Conservation (phyloP, 257 asterid genomes). For the Plantago ovata region DNA sequence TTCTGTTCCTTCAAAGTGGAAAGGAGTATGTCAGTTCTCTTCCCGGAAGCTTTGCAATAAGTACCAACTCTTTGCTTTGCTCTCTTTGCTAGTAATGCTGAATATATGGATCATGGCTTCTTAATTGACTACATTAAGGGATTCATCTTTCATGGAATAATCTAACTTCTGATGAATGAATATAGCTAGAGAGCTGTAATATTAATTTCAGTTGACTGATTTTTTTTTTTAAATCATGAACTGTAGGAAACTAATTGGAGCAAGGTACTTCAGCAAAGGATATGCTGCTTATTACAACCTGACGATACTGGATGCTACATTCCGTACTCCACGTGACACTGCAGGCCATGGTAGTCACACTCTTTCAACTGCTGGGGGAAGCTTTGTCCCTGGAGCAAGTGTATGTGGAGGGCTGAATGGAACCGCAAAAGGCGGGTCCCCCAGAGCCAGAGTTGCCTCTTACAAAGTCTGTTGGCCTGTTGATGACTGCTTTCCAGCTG, state of each 20-base stretch:
- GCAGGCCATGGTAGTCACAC: slow-evolving; percentile 82
- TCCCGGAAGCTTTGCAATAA: slow-evolving; percentile 45
- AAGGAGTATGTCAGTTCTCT: slow-evolving; percentile 51
- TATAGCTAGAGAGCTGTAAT: no score
- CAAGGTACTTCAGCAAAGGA: slow-evolving; percentile 61
- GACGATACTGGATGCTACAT: background rate
- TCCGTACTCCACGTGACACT: slow-evolving; percentile 32
- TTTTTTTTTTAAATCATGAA: background rate
- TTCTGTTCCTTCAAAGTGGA: slow-evolving; percentile 77
- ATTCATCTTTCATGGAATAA: no score
- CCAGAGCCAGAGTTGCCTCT: slow-evolving; percentile 59
- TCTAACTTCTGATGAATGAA: no score
- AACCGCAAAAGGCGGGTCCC: slow-evolving; percentile 82
- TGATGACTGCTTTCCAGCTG: slow-evolving; percentile 47
- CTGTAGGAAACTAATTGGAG: slow-evolving; percentile 77
- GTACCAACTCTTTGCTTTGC: slow-evolving; percentile 19
- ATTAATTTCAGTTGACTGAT: background rate
- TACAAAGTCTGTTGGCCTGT: slow-evolving; percentile 62
- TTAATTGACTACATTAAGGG: no score
- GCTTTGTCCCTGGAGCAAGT: slow-evolving; percentile 56
- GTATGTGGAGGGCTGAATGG: slow-evolving; percentile 49
- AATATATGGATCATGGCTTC: background rate
- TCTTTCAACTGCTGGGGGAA: slow-evolving; percentile 78
- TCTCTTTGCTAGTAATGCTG: background rate
- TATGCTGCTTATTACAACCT: slow-evolving; percentile 18